Percentiles rank a stretch among this genome's conserved stretches.
phyloP scores from a whole-genome alignment of 169 alveolate species.

The Cryptosporidium parvum region DNA sequence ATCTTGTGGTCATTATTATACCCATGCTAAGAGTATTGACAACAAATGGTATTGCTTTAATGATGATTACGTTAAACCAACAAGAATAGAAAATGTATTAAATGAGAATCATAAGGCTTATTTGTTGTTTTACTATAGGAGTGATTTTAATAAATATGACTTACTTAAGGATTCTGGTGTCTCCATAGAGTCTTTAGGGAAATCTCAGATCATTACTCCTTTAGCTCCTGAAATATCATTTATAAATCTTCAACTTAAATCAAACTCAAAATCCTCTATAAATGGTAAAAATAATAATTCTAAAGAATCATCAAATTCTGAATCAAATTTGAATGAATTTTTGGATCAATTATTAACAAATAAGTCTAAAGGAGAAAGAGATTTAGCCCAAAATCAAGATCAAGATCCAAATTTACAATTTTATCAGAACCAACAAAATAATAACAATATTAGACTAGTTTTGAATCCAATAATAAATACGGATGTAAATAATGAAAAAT shows the following conservation, averaged over 20 bases:
- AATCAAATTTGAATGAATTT: constrained; percentile 4
- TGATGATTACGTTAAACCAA: constrained; percentile 50
- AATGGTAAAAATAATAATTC: neutral
- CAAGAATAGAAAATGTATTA: constrained; percentile 18
- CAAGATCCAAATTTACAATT: neutral
- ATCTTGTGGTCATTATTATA: constrained; percentile 80
- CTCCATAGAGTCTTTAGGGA: neutral
- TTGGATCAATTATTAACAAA: neutral
- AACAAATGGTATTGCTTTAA: constrained; percentile 72
- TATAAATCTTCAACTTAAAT: constrained; percentile 6
- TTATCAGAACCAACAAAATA: neutral
- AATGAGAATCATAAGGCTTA: constrained; percentile 38
- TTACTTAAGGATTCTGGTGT: neutral
- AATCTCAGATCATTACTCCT: neutral
- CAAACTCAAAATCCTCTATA: neutral
- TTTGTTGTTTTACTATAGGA: constrained; percentile 41
- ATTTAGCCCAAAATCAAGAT: neutral
- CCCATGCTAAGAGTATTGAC: constrained; percentile 73
- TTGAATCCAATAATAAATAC: constrained; percentile 12
- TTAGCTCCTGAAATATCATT: constrained; percentile 40
- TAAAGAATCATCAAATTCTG: neutral
- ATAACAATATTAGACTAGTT: constrained; percentile 22
- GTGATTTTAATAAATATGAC: neutral
- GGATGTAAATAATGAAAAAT: neutral
- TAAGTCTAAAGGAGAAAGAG: neutral